Percentiles rank a stretch among this genome's conserved stretches.
These are phyloP conservation scores for Cryptococcus hybrid DNA, from an alignment of 1,284 basidiomycete genomes.

Conservation along the genomic window DNA sequence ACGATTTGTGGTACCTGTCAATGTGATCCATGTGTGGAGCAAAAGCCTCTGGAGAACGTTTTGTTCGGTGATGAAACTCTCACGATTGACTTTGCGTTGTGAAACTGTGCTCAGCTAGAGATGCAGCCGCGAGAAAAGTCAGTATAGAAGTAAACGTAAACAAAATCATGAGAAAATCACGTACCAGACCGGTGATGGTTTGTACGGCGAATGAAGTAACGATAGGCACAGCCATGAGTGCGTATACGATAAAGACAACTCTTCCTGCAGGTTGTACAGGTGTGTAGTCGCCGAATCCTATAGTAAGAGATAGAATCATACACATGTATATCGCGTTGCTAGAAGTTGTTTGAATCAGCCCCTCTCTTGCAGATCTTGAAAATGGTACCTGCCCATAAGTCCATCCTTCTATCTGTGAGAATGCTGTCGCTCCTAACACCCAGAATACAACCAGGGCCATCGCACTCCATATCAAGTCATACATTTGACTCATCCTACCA, in stretches of 20 bases:
- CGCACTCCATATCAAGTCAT: constrained; percentile 44
- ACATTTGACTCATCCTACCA: constrained; percentile 39
- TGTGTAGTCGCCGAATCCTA: constrained; percentile 48
- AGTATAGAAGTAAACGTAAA: background rate
- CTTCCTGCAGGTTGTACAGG: constrained; percentile 37
- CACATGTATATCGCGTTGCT: constrained; percentile 33
- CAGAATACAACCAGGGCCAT: constrained; percentile 46
- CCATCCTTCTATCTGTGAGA: constrained; percentile 46
- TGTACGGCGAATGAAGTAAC: constrained; percentile 53
- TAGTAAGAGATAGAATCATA: constrained; percentile 46
- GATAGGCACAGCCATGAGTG: constrained; percentile 51
- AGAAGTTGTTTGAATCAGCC: constrained; percentile 2
- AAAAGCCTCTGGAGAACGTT: constrained; percentile 34
- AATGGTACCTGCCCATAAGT: constrained; percentile 32
- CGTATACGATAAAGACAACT: constrained; percentile 51
- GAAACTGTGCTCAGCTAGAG: constrained; percentile 32
- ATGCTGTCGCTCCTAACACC: constrained; percentile 46
- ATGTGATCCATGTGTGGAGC: constrained; percentile 45
- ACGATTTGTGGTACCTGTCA: constrained; percentile 29
- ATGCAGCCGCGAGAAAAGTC: too few relatives aligned
- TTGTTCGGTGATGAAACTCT: constrained; percentile 20
- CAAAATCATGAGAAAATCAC: background rate
- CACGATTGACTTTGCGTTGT: constrained; percentile 14
- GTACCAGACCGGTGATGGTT: constrained; percentile 48
- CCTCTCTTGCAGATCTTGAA: background rate